Conservation (phyloP, 306 rosid genomes). For the Quercus engelmannii region DNA sequence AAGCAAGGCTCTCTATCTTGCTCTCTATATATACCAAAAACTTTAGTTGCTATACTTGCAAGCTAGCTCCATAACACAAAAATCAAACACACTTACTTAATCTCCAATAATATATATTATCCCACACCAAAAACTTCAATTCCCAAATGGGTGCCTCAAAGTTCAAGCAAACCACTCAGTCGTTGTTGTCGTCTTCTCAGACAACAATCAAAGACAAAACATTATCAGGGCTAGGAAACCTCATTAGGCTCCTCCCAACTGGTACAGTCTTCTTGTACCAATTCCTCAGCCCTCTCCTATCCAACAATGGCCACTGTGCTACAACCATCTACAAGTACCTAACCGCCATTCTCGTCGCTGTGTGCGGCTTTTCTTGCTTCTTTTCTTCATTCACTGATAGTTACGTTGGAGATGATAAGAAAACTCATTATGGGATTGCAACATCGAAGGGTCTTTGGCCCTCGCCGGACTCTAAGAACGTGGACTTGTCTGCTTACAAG, state of each 20-base stretch:
- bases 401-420: constrained; percentile 55
- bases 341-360: constrained; percentile 29
- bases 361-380: constrained; percentile 54
- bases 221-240: constrained; percentile 56
- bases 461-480: constrained; percentile 26
- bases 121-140: background rate
- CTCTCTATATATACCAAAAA: background rate
- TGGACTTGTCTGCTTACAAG: constrained; percentile 44
- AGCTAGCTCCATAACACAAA: background rate
- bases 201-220: constrained; percentile 3
- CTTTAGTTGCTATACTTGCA: constrained; percentile 36
- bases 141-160: constrained; percentile 19
- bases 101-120: background rate
- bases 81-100: background rate
- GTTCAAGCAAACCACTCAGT: background rate
- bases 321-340: constrained; percentile 43
- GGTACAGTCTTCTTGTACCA: constrained; percentile 76
- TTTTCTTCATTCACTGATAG: constrained; percentile 84
- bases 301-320: constrained; percentile 69
- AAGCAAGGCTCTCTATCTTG: constrained; percentile 16
- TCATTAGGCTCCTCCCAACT: constrained; percentile 73
- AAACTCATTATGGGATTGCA: constrained; percentile 50
- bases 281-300: constrained; percentile 61
- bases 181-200: background rate
- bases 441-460: constrained; percentile 74